These are phyloP conservation scores for Phlyctochytrium planicorne DNA, from an alignment of 192 early-diverging fungal species.

Conservation along the genomic window DNA sequence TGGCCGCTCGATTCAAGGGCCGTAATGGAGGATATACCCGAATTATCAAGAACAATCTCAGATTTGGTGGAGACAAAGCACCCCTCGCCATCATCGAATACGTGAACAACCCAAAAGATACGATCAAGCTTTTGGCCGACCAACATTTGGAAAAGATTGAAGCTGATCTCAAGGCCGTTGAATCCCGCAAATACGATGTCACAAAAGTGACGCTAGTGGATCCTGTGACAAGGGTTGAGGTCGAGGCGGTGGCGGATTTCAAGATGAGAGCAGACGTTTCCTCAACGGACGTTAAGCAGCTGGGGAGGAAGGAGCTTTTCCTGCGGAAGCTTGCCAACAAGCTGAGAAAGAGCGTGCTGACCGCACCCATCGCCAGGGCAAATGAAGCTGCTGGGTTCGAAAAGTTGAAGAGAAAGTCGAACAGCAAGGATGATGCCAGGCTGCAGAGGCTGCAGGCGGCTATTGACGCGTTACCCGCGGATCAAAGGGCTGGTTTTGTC, in stretches of 20 bases:
- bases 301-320: conserved; percentile 30
- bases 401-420: not conserved
- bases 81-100: conserved; percentile 90
- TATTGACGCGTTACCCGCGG: not conserved
- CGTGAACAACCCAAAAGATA: conserved; percentile 79
- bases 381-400: conserved; percentile 16
- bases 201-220: conserved; percentile 33
- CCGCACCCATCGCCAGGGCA: conserved; percentile 28
- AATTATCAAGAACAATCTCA: conserved; percentile 72
- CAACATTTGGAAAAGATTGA: conserved; percentile 23
- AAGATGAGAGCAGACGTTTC: conserved; percentile 30
- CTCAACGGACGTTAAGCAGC: conserved; percentile 29
- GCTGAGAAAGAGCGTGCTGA: conserved; percentile 28
- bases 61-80: conserved; percentile 71
- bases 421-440: not conserved
- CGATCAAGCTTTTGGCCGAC: conserved; percentile 37
- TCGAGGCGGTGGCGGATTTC: conserved; percentile 12
- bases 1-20: conserved; percentile 78
- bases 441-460: not conserved
- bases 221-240: conserved; percentile 31
- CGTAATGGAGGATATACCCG: conserved; percentile 89
- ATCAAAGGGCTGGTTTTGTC: not conserved
- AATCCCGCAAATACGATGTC: conserved; percentile 29
- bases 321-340: conserved; percentile 33
- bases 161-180: conserved; percentile 30